Evolutionary conservation across 2,329 filamentous ascomycete species (phyloP).

Genomic region (Clarireedia paspali): DNA sequence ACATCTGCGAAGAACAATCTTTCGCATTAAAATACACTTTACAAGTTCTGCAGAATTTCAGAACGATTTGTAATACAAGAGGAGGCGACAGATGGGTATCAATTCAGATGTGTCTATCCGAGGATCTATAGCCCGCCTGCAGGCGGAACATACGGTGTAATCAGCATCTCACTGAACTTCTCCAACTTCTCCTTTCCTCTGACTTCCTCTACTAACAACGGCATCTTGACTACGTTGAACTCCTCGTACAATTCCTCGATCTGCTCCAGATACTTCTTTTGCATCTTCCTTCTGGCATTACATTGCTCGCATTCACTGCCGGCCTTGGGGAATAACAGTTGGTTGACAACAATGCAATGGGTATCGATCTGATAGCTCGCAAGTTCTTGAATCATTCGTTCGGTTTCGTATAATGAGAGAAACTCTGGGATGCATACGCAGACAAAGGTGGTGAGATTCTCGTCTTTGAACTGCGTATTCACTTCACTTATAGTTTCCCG

Average conservation of each 20-base stretch:
- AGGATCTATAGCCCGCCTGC: constrained; percentile 26
- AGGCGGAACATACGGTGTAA: constrained; percentile 67
- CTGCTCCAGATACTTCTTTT: constrained; percentile 98
- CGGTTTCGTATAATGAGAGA: constrained; percentile 92
- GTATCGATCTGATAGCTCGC: constrained; percentile 91
- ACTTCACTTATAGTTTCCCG: constrained; percentile 92
- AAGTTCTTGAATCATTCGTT: constrained; percentile 98
- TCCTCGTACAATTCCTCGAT: constrained; percentile 98
- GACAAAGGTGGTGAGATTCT: constrained; percentile 91
- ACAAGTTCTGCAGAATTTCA: not conserved
- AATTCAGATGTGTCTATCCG: constrained; percentile 1
- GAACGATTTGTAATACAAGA: not conserved
- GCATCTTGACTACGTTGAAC: constrained; percentile 99
- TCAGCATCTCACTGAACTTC: constrained; percentile 80
- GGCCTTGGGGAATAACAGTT: constrained; percentile 85
- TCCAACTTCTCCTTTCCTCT: constrained; percentile 90
- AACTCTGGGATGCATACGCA: constrained; percentile 99
- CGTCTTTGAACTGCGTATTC: constrained; percentile 97
- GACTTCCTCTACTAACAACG: constrained; percentile 89
- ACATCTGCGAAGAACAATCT: too few species aligned
- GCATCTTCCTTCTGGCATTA: constrained; percentile 91
- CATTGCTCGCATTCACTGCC: constrained; percentile 90
- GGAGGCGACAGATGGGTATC: constrained; percentile 1
- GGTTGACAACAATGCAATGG: constrained; percentile 96
- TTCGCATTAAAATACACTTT: too few species aligned